Evolutionary conservation across 2,329 filamentous ascomycete species (phyloP).

Genomic region (Didymella pinodella): DNA sequence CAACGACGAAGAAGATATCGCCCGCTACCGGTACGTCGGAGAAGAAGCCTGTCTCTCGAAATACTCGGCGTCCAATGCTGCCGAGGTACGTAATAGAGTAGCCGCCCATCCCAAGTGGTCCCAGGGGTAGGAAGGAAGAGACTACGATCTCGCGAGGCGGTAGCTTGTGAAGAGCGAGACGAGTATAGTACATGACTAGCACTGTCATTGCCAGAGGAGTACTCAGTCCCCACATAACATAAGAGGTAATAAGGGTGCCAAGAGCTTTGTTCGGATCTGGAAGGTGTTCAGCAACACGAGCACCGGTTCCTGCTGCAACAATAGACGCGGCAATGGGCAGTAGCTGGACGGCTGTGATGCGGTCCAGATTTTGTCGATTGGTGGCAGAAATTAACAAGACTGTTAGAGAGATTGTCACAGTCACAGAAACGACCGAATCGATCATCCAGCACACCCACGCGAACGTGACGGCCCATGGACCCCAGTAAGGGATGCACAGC

Average conservation of each 20-base stretch:
- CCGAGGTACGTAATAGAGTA: slow-evolving; percentile 65
- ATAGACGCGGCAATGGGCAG: slow-evolving; percentile 73
- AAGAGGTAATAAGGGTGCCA: slow-evolving; percentile 69
- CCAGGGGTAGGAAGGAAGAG: slow-evolving; percentile 71
- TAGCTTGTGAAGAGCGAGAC: slow-evolving; percentile 70
- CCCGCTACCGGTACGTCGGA: slow-evolving; percentile 55
- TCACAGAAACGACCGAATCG: slow-evolving; percentile 55
- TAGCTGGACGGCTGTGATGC: slow-evolving; percentile 70
- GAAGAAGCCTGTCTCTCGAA: slow-evolving; percentile 52
- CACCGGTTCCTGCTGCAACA: slow-evolving; percentile 70
- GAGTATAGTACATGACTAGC: slow-evolving; percentile 73
- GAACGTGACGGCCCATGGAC: slow-evolving; percentile 59
- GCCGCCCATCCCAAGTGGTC: slow-evolving; percentile 71
- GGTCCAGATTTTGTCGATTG: slow-evolving; percentile 40
- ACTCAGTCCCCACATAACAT: slow-evolving; percentile 73
- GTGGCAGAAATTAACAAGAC: slow-evolving; percentile 62
- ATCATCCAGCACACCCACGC: slow-evolving; percentile 62
- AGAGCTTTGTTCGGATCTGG: slow-evolving; percentile 63
- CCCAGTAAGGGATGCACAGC: slow-evolving; percentile 68
- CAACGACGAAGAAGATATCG: slow-evolving; percentile 63
- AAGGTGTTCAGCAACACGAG: slow-evolving; percentile 68
- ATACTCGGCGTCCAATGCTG: slow-evolving; percentile 53
- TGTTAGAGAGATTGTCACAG: slow-evolving; percentile 57
- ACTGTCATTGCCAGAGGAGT: slow-evolving; percentile 68
- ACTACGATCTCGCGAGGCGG: slow-evolving; percentile 73